These are phyloP conservation scores for Dillenia turbinata DNA, from an alignment of 164 flowering plant genomes.

Conservation along the genomic window DNA sequence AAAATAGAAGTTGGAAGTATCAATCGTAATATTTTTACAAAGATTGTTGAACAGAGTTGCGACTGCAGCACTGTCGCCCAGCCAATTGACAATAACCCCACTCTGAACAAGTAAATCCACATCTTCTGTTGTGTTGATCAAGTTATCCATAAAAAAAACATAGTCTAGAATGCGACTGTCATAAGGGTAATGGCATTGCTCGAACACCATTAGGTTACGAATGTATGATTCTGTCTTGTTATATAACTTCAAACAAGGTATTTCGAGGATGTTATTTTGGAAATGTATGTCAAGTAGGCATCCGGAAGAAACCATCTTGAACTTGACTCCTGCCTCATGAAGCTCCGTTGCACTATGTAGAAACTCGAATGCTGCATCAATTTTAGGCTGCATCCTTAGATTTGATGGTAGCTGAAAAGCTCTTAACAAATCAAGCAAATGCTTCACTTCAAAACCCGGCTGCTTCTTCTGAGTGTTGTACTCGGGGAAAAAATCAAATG, in stretches of 20 bases:
- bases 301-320: neutral
- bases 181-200: constrained; percentile 5
- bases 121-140: constrained; percentile 14
- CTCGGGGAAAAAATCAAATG: no score
- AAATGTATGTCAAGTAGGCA: constrained; percentile 11
- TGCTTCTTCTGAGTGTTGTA: no score
- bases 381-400: no score
- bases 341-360: constrained; percentile 7
- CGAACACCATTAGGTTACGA: constrained; percentile 15
- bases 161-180: constrained; percentile 7
- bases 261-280: constrained; percentile 13
- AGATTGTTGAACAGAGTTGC: constrained; percentile 9
- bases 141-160: constrained; percentile 5
- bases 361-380: no score
- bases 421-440: constrained; percentile 15
- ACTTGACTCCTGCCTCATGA: constrained; percentile 18
- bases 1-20: neutral
- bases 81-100: constrained; percentile 7
- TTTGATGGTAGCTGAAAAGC: neutral
- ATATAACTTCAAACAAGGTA: constrained; percentile 2
- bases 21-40: neutral
- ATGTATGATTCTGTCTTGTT: constrained; percentile 1
- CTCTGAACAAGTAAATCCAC: constrained; percentile 10
- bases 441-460: neutral
- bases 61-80: neutral